Percentiles rank a stretch among this genome's conserved stretches.
Evolutionary conservation across 192 early-diverging fungal genomes (phyloP).

Genomic region (Coemansia umbellata): DNA sequence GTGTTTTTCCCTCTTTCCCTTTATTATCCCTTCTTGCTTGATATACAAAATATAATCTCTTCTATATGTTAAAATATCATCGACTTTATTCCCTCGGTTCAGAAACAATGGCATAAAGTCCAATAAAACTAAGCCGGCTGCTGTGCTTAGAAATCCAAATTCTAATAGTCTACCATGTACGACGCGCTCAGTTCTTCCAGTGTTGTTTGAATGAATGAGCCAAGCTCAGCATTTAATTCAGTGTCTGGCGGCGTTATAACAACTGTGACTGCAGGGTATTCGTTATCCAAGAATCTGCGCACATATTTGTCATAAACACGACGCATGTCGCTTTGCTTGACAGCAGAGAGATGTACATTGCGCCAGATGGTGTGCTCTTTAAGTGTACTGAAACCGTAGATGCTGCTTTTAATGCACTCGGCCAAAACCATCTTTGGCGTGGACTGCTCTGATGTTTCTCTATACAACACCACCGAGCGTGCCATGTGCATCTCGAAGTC

Average conservation of each 20-base stretch:
- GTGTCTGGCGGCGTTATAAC: slow-evolving; percentile 27
- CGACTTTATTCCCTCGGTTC: background rate
- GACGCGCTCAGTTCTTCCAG: slow-evolving; percentile 8
- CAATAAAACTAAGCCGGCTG: no score
- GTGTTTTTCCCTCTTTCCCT: background rate
- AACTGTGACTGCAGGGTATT: slow-evolving; percentile 15
- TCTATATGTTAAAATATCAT: no score
- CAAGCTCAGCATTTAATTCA: slow-evolving; percentile 22
- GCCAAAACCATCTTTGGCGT: slow-evolving; percentile 18
- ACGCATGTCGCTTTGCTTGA: slow-evolving; percentile 27
- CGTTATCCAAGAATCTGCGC: slow-evolving; percentile 16
- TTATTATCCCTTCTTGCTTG: background rate
- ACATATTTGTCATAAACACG: slow-evolving; percentile 30
- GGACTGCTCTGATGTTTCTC: background rate
- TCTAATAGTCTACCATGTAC: background rate
- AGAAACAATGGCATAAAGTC: no score
- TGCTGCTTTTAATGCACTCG: slow-evolving; percentile 4
- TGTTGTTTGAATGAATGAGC: slow-evolving; percentile 13
- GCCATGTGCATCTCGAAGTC: slow-evolving; percentile 45
- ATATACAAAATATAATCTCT: background rate
- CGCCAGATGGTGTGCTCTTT: slow-evolving; percentile 16
- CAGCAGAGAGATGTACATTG: slow-evolving; percentile 17
- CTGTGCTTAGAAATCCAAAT: no score
- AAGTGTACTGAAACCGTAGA: slow-evolving; percentile 23
- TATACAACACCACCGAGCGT: slow-evolving; percentile 21